These are phyloP conservation scores for Canavalia ensiformis DNA, from an alignment of 306 rosid genomes.

Conservation along the genomic window DNA sequence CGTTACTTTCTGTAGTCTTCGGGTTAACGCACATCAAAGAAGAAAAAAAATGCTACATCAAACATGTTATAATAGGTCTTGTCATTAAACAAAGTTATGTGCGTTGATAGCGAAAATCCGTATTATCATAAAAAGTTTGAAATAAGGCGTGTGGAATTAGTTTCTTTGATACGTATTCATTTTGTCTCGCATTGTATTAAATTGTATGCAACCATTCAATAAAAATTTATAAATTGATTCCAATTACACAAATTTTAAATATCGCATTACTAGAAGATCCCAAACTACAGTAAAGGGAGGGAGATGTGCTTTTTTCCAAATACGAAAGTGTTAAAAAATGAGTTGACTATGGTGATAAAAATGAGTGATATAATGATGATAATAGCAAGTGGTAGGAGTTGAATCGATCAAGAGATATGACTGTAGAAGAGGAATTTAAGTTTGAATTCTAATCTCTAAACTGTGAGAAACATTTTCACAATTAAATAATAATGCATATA, in stretches of 20 bases:
- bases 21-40: no score
- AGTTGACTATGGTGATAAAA: background rate
- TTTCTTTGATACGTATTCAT: background rate
- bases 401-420: background rate
- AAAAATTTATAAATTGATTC: background rate
- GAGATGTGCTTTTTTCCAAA: background rate
- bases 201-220: background rate
- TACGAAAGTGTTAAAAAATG: background rate
- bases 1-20: no score
- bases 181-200: background rate
- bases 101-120: background rate
- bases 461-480: background rate
- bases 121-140: conserved; percentile 8
- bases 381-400: background rate
- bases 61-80: no score
- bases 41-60: no score
- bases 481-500: background rate
- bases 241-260: background rate
- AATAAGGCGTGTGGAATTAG: background rate
- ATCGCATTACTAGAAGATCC: background rate
- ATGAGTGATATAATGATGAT: background rate
- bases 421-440: background rate
- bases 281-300: background rate
- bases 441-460: background rate
- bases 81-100: background rate